Percentiles rank a stretch among this genome's conserved stretches.
Conservation (phyloP, 2,329 filamentous ascomycete genomes). For the Sporothrix brunneoviolacea region DNA sequence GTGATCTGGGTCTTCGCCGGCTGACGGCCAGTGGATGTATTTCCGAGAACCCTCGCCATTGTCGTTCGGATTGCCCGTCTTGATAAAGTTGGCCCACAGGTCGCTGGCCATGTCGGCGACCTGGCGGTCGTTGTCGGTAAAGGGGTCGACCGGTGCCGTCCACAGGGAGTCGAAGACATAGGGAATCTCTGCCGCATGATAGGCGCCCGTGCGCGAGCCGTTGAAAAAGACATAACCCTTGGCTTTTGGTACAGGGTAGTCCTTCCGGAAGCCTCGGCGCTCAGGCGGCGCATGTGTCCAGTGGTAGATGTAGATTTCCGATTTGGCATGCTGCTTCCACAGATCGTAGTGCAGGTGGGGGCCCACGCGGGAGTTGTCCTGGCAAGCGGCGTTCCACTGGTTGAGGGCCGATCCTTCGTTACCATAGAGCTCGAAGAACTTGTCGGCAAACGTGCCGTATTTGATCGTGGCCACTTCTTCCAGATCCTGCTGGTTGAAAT, state of each 20-base stretch:
- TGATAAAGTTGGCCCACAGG: background rate
- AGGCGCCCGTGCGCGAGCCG: background rate
- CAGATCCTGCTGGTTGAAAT: background rate
- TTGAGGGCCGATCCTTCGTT: background rate
- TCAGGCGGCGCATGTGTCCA: background rate
- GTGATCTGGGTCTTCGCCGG: background rate
- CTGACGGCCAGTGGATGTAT: background rate
- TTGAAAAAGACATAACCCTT: conserved; percentile 1
- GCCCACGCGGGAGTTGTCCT: background rate
- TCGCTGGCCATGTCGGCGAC: background rate
- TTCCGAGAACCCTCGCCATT: background rate
- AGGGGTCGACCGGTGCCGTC: background rate
- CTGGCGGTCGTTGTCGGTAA: background rate
- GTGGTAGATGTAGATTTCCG: background rate
- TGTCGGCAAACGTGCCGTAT: background rate
- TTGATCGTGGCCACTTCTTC: background rate
- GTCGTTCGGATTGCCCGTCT: background rate
- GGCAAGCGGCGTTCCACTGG: background rate
- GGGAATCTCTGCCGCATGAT: background rate
- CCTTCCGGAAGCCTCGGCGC: background rate
- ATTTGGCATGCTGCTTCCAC: background rate
- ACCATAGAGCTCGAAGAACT: background rate
- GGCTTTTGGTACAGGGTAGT: background rate
- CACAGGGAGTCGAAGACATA: background rate
- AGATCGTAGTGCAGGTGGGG: background rate